A percentile compares a stretch with the other conserved stretches of the same genome.
Conservation (phyloP, 345 rosid species). For the Aethionema arabicum region DNA sequence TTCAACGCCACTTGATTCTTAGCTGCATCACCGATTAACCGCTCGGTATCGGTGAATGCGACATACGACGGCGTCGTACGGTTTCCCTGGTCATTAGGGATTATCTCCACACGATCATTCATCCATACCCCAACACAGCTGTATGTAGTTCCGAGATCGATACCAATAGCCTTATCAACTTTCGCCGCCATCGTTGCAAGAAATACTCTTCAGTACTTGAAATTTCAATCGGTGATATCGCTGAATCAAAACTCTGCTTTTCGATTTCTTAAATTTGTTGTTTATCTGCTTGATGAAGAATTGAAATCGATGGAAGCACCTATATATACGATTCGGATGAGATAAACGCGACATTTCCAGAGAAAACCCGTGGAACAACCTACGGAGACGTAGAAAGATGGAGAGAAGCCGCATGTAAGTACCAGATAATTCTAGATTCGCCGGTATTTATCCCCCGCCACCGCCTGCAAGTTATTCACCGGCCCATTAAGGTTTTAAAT, state of each 20-base stretch:
- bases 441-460: slow-evolving; percentile 20
- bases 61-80: slow-evolving; percentile 46
- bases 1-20: slow-evolving; percentile 58
- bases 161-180: slow-evolving; percentile 40
- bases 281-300: slow-evolving; percentile 7
- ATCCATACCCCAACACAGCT: slow-evolving; percentile 47
- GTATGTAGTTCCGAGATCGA: slow-evolving; percentile 48
- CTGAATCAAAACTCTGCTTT: neutral
- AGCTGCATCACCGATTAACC: slow-evolving; percentile 50
- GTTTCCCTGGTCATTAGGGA: slow-evolving; percentile 47
- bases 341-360: slow-evolving; percentile 28
- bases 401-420: slow-evolving; percentile 20
- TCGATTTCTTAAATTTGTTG: neutral
- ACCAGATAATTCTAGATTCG: slow-evolving; percentile 34
- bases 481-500: neutral
- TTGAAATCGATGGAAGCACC: slow-evolving; percentile 19
- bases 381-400: slow-evolving; percentile 19
- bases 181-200: slow-evolving; percentile 31
- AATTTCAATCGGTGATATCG: neutral
- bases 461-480: neutral
- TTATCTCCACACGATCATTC: slow-evolving; percentile 46
- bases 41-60: slow-evolving; percentile 47
- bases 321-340: slow-evolving; percentile 18
- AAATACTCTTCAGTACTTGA: neutral
- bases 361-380: neutral